These are phyloP conservation scores for Hygrophoropsis aurantiaca DNA, from an alignment of 768 basidiomycete genomes.

Conservation along the genomic window DNA sequence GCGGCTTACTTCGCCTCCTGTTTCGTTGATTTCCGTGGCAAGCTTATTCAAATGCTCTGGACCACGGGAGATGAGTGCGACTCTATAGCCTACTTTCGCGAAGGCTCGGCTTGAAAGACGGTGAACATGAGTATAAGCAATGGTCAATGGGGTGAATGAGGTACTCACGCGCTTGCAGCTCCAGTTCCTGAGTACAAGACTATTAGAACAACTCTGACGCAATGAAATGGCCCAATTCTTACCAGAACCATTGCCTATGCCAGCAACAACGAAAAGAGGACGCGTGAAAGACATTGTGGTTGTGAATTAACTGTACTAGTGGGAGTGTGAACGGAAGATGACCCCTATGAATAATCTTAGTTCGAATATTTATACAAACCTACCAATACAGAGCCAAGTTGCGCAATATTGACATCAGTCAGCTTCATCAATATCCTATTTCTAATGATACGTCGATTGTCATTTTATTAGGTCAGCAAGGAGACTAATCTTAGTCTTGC, in stretches of 20 bases:
- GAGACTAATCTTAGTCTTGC: too few relatives aligned
- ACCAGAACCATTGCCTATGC: conserved; percentile 45
- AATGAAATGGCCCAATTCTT: conserved; percentile 5
- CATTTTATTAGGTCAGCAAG: too few relatives aligned
- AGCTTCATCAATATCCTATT: too few relatives aligned
- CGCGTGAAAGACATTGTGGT: conserved; percentile 34
- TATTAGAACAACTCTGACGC: not conserved
- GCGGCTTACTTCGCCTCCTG: conserved; percentile 56
- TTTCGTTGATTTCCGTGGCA: conserved; percentile 51
- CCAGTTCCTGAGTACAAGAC: conserved; percentile 46
- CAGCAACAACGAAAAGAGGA: conserved; percentile 59
- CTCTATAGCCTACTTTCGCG: conserved; percentile 60
- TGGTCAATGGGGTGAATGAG: not conserved
- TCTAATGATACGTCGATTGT: too few relatives aligned
- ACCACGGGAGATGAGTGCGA: conserved; percentile 66
- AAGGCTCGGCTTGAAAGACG: conserved; percentile 55
- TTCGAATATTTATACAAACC: too few relatives aligned
- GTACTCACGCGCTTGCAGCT: conserved; percentile 53
- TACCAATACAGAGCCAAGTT: too few relatives aligned
- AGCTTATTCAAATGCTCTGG: conserved; percentile 49
- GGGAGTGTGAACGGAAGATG: not conserved
- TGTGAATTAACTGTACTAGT: conserved; percentile 1
- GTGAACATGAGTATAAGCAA: not conserved
- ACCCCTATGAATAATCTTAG: too few relatives aligned
- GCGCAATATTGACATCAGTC: too few relatives aligned